A percentile compares a stretch with the other conserved stretches of the same genome.
Conservation (phyloP, 192 early-diverging fungal genomes). For the Coemansia sp. region DNA sequence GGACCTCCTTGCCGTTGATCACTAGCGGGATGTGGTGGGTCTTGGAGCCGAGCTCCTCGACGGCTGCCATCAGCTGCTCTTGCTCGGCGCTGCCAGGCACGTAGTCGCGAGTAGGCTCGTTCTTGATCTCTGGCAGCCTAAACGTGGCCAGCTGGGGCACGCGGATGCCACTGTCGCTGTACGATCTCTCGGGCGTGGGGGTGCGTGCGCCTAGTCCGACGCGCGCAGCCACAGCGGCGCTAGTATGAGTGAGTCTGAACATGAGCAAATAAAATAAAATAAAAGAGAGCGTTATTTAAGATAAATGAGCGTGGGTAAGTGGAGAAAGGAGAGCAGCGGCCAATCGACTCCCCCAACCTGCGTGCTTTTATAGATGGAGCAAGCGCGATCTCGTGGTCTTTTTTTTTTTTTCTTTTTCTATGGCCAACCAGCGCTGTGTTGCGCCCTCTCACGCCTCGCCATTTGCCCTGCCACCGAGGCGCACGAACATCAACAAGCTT, state of each 20-base stretch:
- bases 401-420: too few species aligned
- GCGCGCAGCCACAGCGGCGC: conserved; percentile 10
- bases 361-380: too few species aligned
- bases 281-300: neutral
- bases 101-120: conserved; percentile 90
- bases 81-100: conserved; percentile 75
- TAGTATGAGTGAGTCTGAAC: conserved; percentile 28
- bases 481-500: too few species aligned
- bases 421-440: too few species aligned
- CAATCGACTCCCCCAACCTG: too few species aligned
- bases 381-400: too few species aligned
- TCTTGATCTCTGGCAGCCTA: conserved; percentile 78
- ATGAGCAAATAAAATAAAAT: conserved; percentile 14
- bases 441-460: too few species aligned
- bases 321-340: conserved; percentile 2
- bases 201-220: conserved; percentile 15
- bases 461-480: too few species aligned
- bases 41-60: conserved; percentile 72
- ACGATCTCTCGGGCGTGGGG: conserved; percentile 5
- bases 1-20: conserved; percentile 85
- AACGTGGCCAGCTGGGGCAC: conserved; percentile 74
- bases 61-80: conserved; percentile 71
- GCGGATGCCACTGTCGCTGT: conserved; percentile 36
- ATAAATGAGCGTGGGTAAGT: neutral
- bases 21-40: conserved; percentile 78